Evolutionary conservation across 345 rosid genomes (phyloP).

Genomic region (Arabidopsis suecica): DNA sequence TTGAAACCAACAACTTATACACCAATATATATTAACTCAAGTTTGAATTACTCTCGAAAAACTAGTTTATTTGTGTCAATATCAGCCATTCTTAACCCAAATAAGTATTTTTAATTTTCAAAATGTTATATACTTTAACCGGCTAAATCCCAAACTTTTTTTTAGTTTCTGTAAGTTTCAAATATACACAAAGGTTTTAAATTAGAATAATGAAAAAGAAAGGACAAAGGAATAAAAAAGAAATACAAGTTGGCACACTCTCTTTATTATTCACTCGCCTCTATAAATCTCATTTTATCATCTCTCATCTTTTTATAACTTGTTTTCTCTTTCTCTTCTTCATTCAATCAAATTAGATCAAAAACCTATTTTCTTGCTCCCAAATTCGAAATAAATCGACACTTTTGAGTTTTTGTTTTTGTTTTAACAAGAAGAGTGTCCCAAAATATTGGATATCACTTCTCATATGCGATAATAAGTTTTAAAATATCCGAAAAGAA

Average conservation of each 20-base stretch:
- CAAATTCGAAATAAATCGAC: not conserved
- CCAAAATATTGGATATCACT: slow-evolving; percentile 9
- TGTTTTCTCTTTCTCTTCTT: slow-evolving; percentile 16
- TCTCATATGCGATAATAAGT: not conserved
- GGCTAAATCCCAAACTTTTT: slow-evolving; percentile 21
- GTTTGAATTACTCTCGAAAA: too few relatives aligned
- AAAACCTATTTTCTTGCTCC: slow-evolving; percentile 13
- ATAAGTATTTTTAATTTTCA: not conserved
- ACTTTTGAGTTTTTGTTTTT: not conserved
- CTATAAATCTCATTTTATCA: slow-evolving; percentile 33
- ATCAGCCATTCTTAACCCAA: not conserved
- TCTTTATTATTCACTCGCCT: slow-evolving; percentile 41
- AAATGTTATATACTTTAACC: slow-evolving; percentile 9
- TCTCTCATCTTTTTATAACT: slow-evolving; percentile 34
- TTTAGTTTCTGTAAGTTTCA: slow-evolving; percentile 13
- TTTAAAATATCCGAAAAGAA: not conserved
- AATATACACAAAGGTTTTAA: slow-evolving; percentile 2
- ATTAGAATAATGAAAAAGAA: slow-evolving; percentile 17
- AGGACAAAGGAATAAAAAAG: slow-evolving; percentile 44
- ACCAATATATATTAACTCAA: too few relatives aligned
- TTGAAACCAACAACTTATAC: too few relatives aligned
- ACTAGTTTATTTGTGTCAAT: too few relatives aligned
- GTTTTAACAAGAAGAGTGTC: not conserved
- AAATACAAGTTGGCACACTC: slow-evolving; percentile 47
- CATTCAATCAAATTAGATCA: slow-evolving; percentile 7